phyloP scores from a whole-genome alignment of 805 yeast genomes.

The Metschnikowia reukaufii region DNA sequence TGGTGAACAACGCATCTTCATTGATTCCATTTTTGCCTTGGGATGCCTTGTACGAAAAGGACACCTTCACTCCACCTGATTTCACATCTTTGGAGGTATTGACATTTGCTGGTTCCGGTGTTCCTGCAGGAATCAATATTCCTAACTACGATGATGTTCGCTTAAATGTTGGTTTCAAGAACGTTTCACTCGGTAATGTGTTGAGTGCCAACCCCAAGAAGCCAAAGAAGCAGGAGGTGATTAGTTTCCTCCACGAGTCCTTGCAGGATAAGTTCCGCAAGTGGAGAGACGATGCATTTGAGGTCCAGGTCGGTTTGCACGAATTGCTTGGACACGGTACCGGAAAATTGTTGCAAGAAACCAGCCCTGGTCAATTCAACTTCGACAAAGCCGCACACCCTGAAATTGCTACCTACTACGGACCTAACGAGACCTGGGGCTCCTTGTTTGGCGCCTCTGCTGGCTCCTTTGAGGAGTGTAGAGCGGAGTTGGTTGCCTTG shows the following conservation, averaged over 20 bases:
- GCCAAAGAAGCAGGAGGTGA: slow-evolving; percentile 63
- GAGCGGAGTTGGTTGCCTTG: slow-evolving; percentile 90
- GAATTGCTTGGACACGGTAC: slow-evolving; percentile 91
- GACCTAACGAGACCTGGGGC: slow-evolving; percentile 88
- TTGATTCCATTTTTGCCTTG: slow-evolving; percentile 75
- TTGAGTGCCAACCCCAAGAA: slow-evolving; percentile 64
- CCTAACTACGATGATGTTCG: slow-evolving; percentile 92
- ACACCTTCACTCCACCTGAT: slow-evolving; percentile 86
- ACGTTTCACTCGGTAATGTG: slow-evolving; percentile 86
- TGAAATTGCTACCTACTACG: slow-evolving; percentile 68
- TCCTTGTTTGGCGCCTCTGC: slow-evolving; percentile 78
- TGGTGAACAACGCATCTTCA: slow-evolving; percentile 65
- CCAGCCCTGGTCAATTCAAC: slow-evolving; percentile 62
- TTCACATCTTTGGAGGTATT: slow-evolving; percentile 87
- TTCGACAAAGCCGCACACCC: slow-evolving; percentile 69
- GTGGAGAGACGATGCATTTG: slow-evolving; percentile 80
- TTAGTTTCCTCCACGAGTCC: slow-evolving; percentile 59
- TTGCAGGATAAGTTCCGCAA: slow-evolving; percentile 61
- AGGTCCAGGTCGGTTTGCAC: slow-evolving; percentile 92
- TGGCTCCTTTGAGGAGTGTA: slow-evolving; percentile 89
- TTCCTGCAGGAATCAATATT: slow-evolving; percentile 91
- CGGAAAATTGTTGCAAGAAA: slow-evolving; percentile 68
- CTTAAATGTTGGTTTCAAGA: slow-evolving; percentile 80
- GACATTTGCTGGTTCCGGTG: slow-evolving; percentile 86
- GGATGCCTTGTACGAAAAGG: slow-evolving; percentile 75